Base-by-base conservation (phyloP, 768 basidiomycete genomes). In the Trametes villosa region DNA sequence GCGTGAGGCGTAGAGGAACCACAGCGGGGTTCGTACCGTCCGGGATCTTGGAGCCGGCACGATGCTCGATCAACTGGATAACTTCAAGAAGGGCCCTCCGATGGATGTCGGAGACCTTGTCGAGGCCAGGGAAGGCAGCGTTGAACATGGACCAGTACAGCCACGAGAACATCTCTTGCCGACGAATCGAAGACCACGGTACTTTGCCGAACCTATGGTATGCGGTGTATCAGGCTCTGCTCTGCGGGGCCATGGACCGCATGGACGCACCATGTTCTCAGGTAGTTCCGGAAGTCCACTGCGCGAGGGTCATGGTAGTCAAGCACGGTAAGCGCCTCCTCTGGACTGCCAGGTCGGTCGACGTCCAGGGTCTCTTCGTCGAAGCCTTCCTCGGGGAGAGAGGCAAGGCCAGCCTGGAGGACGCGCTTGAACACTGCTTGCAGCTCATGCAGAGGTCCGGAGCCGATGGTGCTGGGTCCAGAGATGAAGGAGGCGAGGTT, bases 61-160 rank as follows among this genome's bases (percentile, higher is more conserved):
- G 87, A 63, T 83, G 85, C 76, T 95, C 85, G 24, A 96, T 70
- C 42, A 88, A 70, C 33, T 79, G 78, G 5, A 94, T 64, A 1
- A 85, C 83, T 38, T 85, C 79, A 34, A 87, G 79, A n/a, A 96
- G 65, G 17, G 83, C 78, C 8, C 70, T 71, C 29, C 74, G 77
- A 50, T 84, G 84, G 3, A 75, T 60, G 12, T 76, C 71, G 2
- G 85, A 74, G 18, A 91, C 71, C 29, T 72, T 53, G 12, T 85
- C 79, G 5, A 75, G 69, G 7, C 82, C 68, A 17, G 87, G 86
- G 31, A 91, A 76, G 38, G 85, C 78, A 5, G 81, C 77, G 68
- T 89, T 89, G 73, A 87, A 95, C 68, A 91, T 86, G 24, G 85
- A 82, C 93, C 94, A 96, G 57, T 91, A 86, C 30, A 96, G 76